Base-by-base conservation (phyloP, 2,329 filamentous ascomycete genomes). In the Fonsecaea erecta region DNA sequence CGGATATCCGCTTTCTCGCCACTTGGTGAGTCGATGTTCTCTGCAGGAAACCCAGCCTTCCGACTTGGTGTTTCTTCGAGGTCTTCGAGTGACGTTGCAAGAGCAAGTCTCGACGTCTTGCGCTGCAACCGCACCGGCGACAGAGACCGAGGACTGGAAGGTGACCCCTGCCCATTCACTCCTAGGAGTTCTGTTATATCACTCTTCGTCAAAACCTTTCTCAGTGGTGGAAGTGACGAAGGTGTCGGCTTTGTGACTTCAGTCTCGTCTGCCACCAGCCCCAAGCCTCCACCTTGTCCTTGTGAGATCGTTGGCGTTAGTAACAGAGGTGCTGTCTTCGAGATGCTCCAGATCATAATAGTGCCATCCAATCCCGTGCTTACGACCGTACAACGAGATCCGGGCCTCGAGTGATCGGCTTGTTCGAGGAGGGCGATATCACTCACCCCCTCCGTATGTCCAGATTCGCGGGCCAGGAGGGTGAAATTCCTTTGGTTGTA, bases 371-470 rank as follows among this genome's bases (percentile, higher is more conserved):
- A 86, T 1, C 90, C 91, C 34, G 90, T 90, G 70, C 89, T 93
- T 59, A 94, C 85, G 48, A 92, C 79, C 9, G 75, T 79, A 52
- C 74, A 77, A 60, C 75, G 75, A 35, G 59, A 37, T 65, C 83
- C 84, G 59, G 85, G 84, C 28, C 80, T 78, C 16, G 82, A 80
- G 16, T 86, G 84, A 46, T 75, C 74, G 7, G 76, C 66, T 58
- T 73, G 64, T 61, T 90, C 86, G 11, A 94, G 76, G 18, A 97
- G 79, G 3, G 90, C 85, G 18, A 96, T 87, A 66, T 93, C 93
- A 58, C 91, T 96, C 69, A 99, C 92, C 8, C 93, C 90, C 74
- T 97, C 93, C 0, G 93, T 97, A 72, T 99, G 95, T 0, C 95
- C 95, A 86, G 93, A 97, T 78, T 98, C 95, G 46, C 92, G 88